Conservation (phyloP, 306 rosid genomes). For the Lathyrus oleraceus region DNA sequence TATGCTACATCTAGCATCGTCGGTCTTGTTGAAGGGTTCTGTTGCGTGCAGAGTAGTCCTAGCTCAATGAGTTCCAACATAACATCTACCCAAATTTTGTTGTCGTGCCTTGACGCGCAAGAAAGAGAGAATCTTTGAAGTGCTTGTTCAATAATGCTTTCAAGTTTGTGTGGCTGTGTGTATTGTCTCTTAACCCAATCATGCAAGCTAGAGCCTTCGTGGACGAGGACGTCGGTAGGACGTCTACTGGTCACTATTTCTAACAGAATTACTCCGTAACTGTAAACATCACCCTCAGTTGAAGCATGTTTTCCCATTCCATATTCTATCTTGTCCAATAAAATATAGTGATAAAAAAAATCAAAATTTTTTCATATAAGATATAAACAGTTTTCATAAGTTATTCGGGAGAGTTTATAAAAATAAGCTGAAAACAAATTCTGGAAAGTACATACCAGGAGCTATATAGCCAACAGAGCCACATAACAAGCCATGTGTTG, state of each 20-base stretch:
- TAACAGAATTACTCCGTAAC: constrained; percentile 74
- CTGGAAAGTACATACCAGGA: constrained; percentile 73
- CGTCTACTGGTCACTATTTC: constrained; percentile 74
- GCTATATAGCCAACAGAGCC: constrained; percentile 94
- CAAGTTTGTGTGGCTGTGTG: constrained; percentile 49
- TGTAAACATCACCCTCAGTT: constrained; percentile 76
- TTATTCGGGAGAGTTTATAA: background rate
- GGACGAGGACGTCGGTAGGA: constrained; percentile 68
- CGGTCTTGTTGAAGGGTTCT: constrained; percentile 73
- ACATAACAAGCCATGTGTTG: constrained; percentile 73
- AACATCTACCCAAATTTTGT: constrained; percentile 49
- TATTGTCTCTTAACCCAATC: constrained; percentile 80
- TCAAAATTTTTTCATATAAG: background rate
- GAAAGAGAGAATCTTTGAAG: constrained; percentile 47
- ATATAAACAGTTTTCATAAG: background rate
- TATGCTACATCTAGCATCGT: constrained; percentile 76
- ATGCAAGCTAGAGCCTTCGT: constrained; percentile 75
- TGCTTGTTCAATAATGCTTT: constrained; percentile 56
- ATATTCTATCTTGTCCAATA: constrained; percentile 56
- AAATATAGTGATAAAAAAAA: background rate
- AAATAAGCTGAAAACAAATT: background rate
- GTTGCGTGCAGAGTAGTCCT: constrained; percentile 82
- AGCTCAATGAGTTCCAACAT: constrained; percentile 70
- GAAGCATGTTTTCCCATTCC: constrained; percentile 84
- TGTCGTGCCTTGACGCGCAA: constrained; percentile 35